Percentiles rank a stretch among this genome's conserved stretches.
Evolutionary conservation across 805 yeast species (phyloP).

Genomic region (Candida verbasci): DNA sequence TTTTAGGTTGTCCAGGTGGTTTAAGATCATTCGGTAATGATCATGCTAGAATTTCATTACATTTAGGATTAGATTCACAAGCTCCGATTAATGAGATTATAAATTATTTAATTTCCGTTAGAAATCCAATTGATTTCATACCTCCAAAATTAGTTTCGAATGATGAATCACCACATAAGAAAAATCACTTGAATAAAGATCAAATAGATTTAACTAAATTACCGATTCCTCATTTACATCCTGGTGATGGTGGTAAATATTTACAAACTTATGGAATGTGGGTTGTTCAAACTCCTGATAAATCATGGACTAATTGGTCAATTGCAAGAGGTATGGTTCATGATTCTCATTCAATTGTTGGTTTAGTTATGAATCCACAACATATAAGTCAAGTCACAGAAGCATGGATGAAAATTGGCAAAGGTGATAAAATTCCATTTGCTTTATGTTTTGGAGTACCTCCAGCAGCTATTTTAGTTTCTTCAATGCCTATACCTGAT

Average conservation of each 20-base stretch:
- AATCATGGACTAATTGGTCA: constrained; percentile 1
- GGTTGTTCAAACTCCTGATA: background rate
- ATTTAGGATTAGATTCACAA: background rate
- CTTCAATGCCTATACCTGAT: background rate
- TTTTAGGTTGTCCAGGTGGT: background rate
- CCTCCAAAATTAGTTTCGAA: background rate
- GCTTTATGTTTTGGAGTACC: background rate
- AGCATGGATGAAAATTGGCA: background rate
- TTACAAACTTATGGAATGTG: background rate
- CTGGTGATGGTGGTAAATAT: background rate
- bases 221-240: background rate
- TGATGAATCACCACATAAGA: background rate
- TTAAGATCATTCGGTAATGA: background rate
- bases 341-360: background rate
- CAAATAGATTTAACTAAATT: background rate
- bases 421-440: background rate
- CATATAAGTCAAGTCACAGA: background rate
- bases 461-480: background rate
- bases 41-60: background rate
- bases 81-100: background rate
- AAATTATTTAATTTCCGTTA: background rate
- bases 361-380: background rate
- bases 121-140: background rate
- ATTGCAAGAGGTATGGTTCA: background rate
- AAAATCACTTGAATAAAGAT: background rate